Base-by-base conservation (phyloP, 208 protist genomes). In the Endotrypanum monterogeii region DNA sequence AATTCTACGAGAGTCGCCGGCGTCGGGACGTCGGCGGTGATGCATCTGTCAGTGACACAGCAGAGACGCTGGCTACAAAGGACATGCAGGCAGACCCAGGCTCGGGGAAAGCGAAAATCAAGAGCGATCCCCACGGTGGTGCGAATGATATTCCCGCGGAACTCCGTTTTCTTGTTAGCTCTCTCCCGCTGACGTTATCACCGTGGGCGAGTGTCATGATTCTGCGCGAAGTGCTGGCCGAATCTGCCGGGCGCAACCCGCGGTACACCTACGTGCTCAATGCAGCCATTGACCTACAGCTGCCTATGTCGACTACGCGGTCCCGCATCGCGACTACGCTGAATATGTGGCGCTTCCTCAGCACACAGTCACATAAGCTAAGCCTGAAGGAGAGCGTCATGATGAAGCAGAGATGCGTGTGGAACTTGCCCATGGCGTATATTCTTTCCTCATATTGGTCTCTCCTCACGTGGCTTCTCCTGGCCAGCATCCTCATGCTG, bases 241-340 rank as follows among this genome's bases (percentile, higher is more conserved):
- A 94, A 82, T 97, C 93, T 3, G 83, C 90, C 18, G 93, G 93
- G 5, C 83, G 86, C 63, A 95, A 95, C 76, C 89, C 93, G 20
- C 90, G 93, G 52, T 97, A 97, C 84, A 89, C 86, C 3, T 95
- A 95, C 73, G 90, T 97, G n/a, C 86, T 95, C 68, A 94, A 94
- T 62, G 89, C 93, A 12, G 93, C 93, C 11, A 93, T 97, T 71
- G 89, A 97, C 48, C 83, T 97, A 56, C 93, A 97, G 79, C 83
- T 97, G 52, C 93, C 93, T 58, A 91, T 94, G 44, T 94, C 88
- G 54, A 95, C 93, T 58, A 94, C 90, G 25, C 90, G 93, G 39
- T 95, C 90, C 30, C 87, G 93, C 39, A 95, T 97, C 50, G 93
- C 93, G 20, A 94, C 90, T 39, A 92, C 89, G 70, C 80, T 94